A percentile compares a stretch with the other conserved stretches of the same genome.
phyloP scores from a whole-genome alignment of 2,329 filamentous ascomycete genomes.

The Chaetothyriales sp. region DNA sequence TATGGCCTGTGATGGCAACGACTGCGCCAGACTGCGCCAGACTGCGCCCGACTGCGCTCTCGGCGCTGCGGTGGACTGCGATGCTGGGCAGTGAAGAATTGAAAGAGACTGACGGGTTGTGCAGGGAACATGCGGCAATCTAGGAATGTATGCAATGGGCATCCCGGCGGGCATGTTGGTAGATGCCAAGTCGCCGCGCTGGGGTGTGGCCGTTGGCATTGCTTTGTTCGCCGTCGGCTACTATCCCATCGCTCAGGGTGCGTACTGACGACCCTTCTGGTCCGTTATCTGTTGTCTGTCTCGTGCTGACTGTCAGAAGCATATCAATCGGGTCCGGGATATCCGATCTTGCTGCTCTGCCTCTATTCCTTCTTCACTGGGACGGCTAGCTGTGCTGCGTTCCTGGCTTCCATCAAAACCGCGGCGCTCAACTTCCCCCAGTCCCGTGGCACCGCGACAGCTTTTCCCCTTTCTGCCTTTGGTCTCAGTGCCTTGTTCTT shows the following conservation, averaged over 20 bases:
- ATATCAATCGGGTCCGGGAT: conserved; percentile 51
- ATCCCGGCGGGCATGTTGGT: conserved; percentile 80
- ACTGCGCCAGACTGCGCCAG: conserved; percentile 1
- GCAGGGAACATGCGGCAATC: conserved; percentile 39
- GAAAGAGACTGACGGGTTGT: conserved; percentile 19
- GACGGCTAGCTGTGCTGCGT: conserved; percentile 79
- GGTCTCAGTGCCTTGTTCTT: conserved; percentile 95
- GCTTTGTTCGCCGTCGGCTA: conserved; percentile 64
- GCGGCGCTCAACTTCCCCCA: conserved; percentile 84
- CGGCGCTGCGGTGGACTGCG: too few relatives aligned
- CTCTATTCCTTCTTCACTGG: conserved; percentile 77
- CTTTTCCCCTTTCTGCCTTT: conserved; percentile 82
- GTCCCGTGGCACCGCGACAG: conserved; percentile 82
- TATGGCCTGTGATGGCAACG: background rate
- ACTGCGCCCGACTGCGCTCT: too few relatives aligned
- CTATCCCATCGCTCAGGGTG: conserved; percentile 54
- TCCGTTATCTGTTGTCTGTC: too few relatives aligned
- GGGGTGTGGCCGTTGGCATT: conserved; percentile 61
- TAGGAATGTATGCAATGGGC: conserved; percentile 87
- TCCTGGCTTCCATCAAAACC: conserved; percentile 71
- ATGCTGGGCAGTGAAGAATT: too few relatives aligned
- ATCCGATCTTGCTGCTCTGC: conserved; percentile 47
- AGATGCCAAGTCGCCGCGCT: conserved; percentile 64
- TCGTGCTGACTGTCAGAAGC: conserved; percentile 32
- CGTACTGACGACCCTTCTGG: too few relatives aligned